Conservation (phyloP, 768 basidiomycete species). For the Boletellus ananiceps region DNA sequence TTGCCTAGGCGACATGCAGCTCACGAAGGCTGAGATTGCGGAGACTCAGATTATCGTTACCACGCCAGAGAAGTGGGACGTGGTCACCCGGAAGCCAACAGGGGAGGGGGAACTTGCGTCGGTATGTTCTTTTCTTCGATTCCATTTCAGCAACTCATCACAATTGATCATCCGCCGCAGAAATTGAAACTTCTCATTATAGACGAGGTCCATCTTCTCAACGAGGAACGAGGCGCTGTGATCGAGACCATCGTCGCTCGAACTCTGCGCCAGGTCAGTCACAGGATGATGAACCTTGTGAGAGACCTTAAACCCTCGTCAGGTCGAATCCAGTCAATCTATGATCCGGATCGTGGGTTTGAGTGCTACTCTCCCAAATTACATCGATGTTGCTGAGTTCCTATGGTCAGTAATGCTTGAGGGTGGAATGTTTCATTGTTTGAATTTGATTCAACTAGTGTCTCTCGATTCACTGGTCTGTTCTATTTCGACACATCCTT, state of each 20-base stretch:
- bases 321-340: conserved; percentile 97
- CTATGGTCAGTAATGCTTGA: conserved; percentile 52
- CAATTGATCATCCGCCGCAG: conserved; percentile 37
- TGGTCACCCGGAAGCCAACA: conserved; percentile 94
- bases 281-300: not conserved
- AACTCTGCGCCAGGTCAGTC: conserved; percentile 75
- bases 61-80: conserved; percentile 99
- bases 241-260: conserved; percentile 97
- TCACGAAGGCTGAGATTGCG: conserved; percentile 89
- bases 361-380: conserved; percentile 96
- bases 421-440: not conserved
- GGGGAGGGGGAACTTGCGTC: conserved; percentile 96
- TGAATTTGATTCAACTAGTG: conserved; percentile 44
- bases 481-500: conserved; percentile 99
- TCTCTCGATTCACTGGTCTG: conserved; percentile 78
- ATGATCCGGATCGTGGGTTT: conserved; percentile 94
- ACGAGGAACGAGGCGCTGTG: conserved; percentile 96
- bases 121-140: conserved; percentile 41
- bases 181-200: conserved; percentile 92
- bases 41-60: conserved; percentile 98
- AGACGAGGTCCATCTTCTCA: conserved; percentile 94
- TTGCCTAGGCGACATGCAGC: conserved; percentile 81
- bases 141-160: not conserved
- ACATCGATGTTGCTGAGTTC: conserved; percentile 93
- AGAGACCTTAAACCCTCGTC: not conserved